Percentiles rank a stretch among this genome's conserved stretches.
phyloP scores from a whole-genome alignment of 148 eudicot genomes.

The Persicaria tinctoria region DNA sequence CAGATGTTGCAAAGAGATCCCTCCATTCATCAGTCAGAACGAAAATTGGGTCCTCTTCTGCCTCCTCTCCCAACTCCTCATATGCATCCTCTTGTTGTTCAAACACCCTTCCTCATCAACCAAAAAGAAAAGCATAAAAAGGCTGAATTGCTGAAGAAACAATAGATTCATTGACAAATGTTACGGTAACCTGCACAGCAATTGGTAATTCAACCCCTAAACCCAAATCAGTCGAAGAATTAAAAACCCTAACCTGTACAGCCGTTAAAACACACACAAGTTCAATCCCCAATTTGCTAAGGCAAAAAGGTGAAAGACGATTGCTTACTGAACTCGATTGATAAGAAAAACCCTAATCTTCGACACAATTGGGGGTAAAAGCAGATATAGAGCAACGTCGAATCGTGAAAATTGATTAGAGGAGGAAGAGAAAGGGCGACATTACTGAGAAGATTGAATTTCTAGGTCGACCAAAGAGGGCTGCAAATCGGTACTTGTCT shows the following conservation, averaged over 20 bases:
- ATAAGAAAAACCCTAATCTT: neutral
- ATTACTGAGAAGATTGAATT: conserved; percentile 5
- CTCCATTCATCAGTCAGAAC: conserved; percentile 88
- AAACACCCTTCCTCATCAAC: conserved; percentile 2
- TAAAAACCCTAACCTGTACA: neutral
- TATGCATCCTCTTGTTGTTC: conserved; percentile 10
- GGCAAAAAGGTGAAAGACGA: neutral
- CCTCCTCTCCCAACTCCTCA: conserved; percentile 30
- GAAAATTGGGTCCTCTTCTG: conserved; percentile 57
- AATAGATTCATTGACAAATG: neutral
- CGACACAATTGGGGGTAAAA: neutral
- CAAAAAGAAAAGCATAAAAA: neutral
- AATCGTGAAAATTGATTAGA: neutral
- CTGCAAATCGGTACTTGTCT: neutral
- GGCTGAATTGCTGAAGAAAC: neutral
- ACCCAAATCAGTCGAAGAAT: neutral
- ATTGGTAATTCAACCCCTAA: neutral
- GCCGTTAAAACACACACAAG: neutral
- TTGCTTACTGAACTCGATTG: neutral
- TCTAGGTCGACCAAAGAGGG: conserved; percentile 3
- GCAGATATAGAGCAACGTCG: neutral
- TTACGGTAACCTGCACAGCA: too few species aligned
- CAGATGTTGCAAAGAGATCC: conserved; percentile 83
- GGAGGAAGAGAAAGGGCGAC: neutral
- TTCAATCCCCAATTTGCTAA: neutral